Conservation (phyloP, 2,329 filamentous ascomycete species). For the Cryphonectria carpinicola region DNA sequence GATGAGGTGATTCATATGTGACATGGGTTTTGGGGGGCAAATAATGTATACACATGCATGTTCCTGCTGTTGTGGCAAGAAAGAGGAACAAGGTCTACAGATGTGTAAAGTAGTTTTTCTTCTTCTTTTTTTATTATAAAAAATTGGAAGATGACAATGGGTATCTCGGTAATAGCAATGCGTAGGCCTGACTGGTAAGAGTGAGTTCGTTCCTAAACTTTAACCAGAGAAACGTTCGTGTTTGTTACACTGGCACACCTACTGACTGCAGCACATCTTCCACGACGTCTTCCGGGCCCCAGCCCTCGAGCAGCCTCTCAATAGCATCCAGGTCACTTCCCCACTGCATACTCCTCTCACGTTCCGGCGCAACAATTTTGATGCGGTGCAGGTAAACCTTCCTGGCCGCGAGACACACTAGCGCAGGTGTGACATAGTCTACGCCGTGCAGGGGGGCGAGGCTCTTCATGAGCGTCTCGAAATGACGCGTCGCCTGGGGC, state of each 20-base stretch:
- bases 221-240: not conserved
- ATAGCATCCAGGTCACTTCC: conserved; percentile 79
- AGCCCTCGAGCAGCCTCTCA: conserved; percentile 63
- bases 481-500: conserved; percentile 76
- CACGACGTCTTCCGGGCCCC: conserved; percentile 65
- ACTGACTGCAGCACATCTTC: conserved; percentile 66
- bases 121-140: not conserved
- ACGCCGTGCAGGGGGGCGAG: conserved; percentile 82
- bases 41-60: not conserved
- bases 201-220: not conserved
- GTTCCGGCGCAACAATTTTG: conserved; percentile 66
- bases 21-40: not conserved
- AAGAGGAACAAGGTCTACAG: not conserved
- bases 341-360: conserved; percentile 91
- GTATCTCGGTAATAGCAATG: not conserved
- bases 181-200: not conserved
- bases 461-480: conserved; percentile 69
- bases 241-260: conserved; percentile 52
- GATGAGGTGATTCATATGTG: not conserved
- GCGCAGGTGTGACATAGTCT: conserved; percentile 79
- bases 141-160: not conserved
- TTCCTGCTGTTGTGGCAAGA: not conserved
- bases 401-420: conserved; percentile 78
- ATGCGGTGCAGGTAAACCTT: conserved; percentile 92
- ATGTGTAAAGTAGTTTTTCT: not conserved